Conservation (phyloP, 768 basidiomycete species). For the Phylloporus sp. region DNA sequence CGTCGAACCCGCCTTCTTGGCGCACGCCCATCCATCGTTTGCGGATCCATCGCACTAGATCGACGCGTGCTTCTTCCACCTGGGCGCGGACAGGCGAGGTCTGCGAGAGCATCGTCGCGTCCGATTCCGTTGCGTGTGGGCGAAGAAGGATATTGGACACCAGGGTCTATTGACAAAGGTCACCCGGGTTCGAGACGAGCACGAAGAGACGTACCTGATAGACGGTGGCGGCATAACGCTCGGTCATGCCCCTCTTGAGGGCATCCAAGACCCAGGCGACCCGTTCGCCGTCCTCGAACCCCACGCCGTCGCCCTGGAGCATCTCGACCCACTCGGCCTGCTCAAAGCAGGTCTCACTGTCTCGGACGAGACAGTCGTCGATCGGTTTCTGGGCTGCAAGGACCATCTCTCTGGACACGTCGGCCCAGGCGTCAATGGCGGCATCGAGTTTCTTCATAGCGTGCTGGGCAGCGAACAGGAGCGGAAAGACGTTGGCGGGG, state of each 20-base stretch:
- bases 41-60: slow-evolving; percentile 56
- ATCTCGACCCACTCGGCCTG: slow-evolving; percentile 69
- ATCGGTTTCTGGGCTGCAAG: slow-evolving; percentile 53
- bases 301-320: slow-evolving; percentile 65
- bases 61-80: slow-evolving; percentile 61
- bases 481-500: slow-evolving; percentile 58
- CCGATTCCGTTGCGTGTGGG: slow-evolving; percentile 54
- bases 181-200: background rate
- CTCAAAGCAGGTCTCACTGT: slow-evolving; percentile 62
- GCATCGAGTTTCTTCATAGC: slow-evolving; percentile 51
- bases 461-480: slow-evolving; percentile 63
- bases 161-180: slow-evolving; percentile 45
- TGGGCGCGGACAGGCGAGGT: slow-evolving; percentile 68
- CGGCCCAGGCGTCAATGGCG: slow-evolving; percentile 50
- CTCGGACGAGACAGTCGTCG: slow-evolving; percentile 54
- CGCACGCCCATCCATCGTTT: slow-evolving; percentile 73
- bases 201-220: slow-evolving; percentile 60
- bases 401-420: slow-evolving; percentile 54
- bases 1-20: slow-evolving; percentile 74
- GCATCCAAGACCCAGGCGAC: slow-evolving; percentile 73
- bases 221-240: slow-evolving; percentile 56
- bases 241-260: slow-evolving; percentile 55
- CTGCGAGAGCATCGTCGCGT: slow-evolving; percentile 56
- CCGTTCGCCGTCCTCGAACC: slow-evolving; percentile 74
- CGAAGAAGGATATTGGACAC: slow-evolving; percentile 70